phyloP scores from a whole-genome alignment of 164 flowering plant species.

The Stephania cephalantha region DNA sequence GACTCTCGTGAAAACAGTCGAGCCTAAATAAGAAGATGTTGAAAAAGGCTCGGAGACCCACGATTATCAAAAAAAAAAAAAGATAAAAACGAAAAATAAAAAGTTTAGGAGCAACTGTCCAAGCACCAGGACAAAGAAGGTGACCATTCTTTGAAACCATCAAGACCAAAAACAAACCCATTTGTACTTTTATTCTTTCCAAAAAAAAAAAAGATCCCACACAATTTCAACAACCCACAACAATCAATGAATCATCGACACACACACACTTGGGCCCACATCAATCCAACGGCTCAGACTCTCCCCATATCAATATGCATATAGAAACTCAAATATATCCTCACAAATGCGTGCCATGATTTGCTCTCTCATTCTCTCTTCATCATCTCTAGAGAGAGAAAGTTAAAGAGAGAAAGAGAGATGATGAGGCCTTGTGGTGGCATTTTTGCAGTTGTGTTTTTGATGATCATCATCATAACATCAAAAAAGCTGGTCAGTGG shows the following conservation, averaged over 20 bases:
- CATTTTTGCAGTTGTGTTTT: background rate
- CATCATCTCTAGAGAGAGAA: background rate
- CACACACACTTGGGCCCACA: background rate
- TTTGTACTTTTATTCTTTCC: background rate
- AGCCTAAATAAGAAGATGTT: too few relatives aligned
- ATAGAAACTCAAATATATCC: background rate
- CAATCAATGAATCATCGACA: too few relatives aligned
- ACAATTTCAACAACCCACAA: background rate
- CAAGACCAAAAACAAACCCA: too few relatives aligned
- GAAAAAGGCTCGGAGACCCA: too few relatives aligned
- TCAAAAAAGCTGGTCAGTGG: background rate
- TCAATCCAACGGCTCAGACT: background rate
- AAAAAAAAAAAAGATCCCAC: background rate
- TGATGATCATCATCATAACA: background rate
- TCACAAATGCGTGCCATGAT: background rate
- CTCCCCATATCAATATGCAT: background rate
- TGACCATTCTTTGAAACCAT: too few relatives aligned
- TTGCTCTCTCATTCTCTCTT: background rate
- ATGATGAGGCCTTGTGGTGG: background rate
- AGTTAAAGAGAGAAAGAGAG: constrained; percentile 2
- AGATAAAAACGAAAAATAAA: too few relatives aligned
- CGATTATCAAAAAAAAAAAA: too few relatives aligned
- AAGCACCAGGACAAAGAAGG: too few relatives aligned
- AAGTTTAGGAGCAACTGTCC: too few relatives aligned
- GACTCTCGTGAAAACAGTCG: too few relatives aligned